Evolutionary conservation across 257 asterid genomes (phyloP).

Genomic region (Rauvolfia tetraphylla): DNA sequence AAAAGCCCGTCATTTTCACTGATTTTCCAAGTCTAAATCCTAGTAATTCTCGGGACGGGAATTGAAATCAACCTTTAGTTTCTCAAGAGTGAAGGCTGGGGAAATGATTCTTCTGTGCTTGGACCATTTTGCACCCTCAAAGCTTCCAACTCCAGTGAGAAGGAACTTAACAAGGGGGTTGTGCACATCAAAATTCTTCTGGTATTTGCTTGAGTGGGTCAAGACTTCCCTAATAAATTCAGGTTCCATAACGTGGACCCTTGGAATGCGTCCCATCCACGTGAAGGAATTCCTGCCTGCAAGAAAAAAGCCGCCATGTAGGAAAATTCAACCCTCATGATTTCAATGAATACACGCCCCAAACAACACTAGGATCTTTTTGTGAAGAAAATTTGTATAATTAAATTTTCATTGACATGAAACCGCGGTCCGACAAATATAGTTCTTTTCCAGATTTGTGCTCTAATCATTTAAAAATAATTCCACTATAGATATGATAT

Average conservation of each 20-base stretch:
- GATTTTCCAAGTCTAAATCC: too few relatives aligned
- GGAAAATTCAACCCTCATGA: too few relatives aligned
- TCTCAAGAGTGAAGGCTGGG: conserved; percentile 8
- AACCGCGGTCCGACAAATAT: too few relatives aligned
- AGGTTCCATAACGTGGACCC: conserved; percentile 15
- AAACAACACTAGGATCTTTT: too few relatives aligned
- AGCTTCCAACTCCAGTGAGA: conserved; percentile 9
- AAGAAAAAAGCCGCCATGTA: background rate
- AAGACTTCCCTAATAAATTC: conserved; percentile 18
- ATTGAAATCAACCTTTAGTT: conserved; percentile 3
- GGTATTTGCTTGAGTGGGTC: conserved; percentile 4
- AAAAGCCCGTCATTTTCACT: background rate
- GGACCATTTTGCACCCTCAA: conserved; percentile 9
- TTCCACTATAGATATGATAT: too few relatives aligned
- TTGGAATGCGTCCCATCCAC: conserved; percentile 28
- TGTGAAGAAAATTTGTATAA: too few relatives aligned
- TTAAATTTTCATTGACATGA: too few relatives aligned
- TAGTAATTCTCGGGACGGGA: background rate
- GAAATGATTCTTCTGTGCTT: conserved; percentile 5
- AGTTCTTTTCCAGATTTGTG: background rate
- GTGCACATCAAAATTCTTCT: conserved; percentile 2
- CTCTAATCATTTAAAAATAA: background rate
- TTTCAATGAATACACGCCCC: too few relatives aligned
- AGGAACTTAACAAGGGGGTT: conserved; percentile 7
- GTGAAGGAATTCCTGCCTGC: conserved; percentile 22